Evolutionary conservation across 441 rosid genomes (phyloP), one percentile per base, ranked within the genome.

Genomic region (Euphorbia schlechtendalii): DNA sequence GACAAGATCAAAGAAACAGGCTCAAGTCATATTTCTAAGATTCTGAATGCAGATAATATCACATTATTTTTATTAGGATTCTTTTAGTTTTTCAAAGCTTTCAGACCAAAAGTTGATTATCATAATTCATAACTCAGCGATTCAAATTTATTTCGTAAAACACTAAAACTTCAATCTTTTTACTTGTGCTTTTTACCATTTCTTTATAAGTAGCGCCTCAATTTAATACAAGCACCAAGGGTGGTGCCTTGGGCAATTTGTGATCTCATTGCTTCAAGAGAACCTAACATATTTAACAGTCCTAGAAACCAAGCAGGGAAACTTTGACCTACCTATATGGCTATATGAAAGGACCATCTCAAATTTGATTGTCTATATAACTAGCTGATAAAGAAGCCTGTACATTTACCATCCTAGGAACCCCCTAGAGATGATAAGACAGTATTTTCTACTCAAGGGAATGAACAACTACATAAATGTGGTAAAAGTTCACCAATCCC

Each of bases 401-500:
- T 1, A 46, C 17, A 46, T 14, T 17, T 15, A 46, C 20, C 51
- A 14, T 14, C 8, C 6, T 14, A 46, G 51, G 18, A 15, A 3
- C 4, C n/a, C 20, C 5, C 51, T 15, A 3, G 51, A 14, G 41
- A 17, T 24, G 1, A 1, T 11, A 15, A 7, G 53, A 49, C 6
- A n/a, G 32, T 11, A 24, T 13, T 11, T 40, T 18, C 4, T 24
- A 54, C 41, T 63, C 8, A 27, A 20, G 28, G 45, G 40, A 18
- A 63, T 32, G 30, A 1, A 9, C 32, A 53, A 64, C 13, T 30
- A 63, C 0, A 59, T 28, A 64, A 5, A 46, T 45, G 45, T 38
- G 24, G 58, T 57, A 64, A 32, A 32, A 34, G 11, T 17, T 63
- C n/a, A 40, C 64, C 52, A 12, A 59, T 20, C 46, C 32, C 63